Conservation (phyloP, 108 stramenopile species). For the Discostella pseudostelligera region DNA sequence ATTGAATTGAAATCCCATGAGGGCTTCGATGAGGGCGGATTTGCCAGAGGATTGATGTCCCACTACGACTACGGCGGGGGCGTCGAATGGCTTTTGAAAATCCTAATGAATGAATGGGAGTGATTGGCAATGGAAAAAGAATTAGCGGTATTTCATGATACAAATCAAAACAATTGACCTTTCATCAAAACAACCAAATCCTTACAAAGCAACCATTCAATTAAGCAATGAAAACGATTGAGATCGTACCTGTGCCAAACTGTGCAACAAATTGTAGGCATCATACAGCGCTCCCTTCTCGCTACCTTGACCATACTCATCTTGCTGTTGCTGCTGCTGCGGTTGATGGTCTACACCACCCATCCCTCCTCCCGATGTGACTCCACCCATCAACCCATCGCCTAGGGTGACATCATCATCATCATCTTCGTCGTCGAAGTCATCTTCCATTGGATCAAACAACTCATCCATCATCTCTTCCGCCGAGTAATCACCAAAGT, state of each 20-base stretch:
- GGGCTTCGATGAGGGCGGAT: constrained; percentile 90
- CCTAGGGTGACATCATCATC: too few species aligned
- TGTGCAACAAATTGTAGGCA: constrained; percentile 90
- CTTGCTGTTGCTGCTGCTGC: constrained; percentile 6
- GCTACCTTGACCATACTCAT: constrained; percentile 50
- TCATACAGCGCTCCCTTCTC: constrained; percentile 79
- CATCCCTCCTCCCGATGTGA: too few species aligned
- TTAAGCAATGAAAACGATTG: constrained; percentile 3
- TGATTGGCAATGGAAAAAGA: constrained; percentile 10
- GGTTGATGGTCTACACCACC: too few species aligned
- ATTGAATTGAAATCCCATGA: constrained; percentile 97
- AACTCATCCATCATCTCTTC: too few species aligned
- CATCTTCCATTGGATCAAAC: too few species aligned
- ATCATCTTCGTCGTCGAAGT: too few species aligned
- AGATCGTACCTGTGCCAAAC: constrained; percentile 79
- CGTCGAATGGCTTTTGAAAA: constrained; percentile 93
- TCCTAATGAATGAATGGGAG: constrained; percentile 49
- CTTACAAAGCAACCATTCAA: too few species aligned
- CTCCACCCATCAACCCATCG: too few species aligned
- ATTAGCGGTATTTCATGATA: not conserved
- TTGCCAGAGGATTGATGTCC: constrained; percentile 93
- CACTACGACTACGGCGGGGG: constrained; percentile 92
- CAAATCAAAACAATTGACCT: not conserved
- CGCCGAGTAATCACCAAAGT: too few species aligned
- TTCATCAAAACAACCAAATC: too few species aligned